A percentile compares a stretch with the other conserved stretches of the same genome.
These are phyloP conservation scores for Solanum aculeatissimum DNA, from an alignment of 305 asterid species.

Conservation along the genomic window DNA sequence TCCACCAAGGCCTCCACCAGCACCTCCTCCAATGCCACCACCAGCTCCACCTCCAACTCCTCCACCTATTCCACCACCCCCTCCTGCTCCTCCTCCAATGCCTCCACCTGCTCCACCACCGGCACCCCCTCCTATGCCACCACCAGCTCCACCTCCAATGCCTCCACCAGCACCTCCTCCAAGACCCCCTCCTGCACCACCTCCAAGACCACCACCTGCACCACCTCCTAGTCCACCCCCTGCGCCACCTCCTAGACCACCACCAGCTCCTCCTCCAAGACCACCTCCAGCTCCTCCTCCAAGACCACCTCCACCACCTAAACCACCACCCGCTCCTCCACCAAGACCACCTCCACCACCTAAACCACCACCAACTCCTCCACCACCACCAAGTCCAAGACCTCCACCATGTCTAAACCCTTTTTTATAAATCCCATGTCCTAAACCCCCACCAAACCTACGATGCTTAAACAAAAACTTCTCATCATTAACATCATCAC, in stretches of 20 bases:
- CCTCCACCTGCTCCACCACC: not conserved
- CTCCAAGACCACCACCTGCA: not conserved
- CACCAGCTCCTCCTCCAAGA: not conserved
- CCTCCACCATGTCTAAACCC: constrained; percentile 22
- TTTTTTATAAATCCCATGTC: constrained; percentile 7
- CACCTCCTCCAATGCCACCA: not conserved
- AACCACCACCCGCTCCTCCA: not conserved
- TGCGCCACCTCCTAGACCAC: not conserved
- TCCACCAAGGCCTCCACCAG: not conserved
- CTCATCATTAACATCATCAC: constrained; percentile 32
- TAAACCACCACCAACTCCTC: constrained; percentile 3
- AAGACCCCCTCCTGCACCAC: not conserved
- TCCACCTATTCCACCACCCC: not conserved
- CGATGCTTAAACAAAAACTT: constrained; percentile 23
- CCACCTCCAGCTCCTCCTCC: not conserved
- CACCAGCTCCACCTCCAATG: not conserved
- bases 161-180: not conserved
- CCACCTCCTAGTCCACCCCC: not conserved
- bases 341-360: constrained; percentile 1
- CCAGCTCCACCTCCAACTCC: not conserved
- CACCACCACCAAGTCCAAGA: constrained; percentile 15
- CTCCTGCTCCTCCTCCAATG: not conserved
- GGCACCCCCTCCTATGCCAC: not conserved
- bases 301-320: constrained; percentile 2
- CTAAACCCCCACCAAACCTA: constrained; percentile 1